A percentile compares a stretch with the other conserved stretches of the same genome.
phyloP scores from a whole-genome alignment of 805 yeast species.

The Phaffomyces opuntiae region DNA sequence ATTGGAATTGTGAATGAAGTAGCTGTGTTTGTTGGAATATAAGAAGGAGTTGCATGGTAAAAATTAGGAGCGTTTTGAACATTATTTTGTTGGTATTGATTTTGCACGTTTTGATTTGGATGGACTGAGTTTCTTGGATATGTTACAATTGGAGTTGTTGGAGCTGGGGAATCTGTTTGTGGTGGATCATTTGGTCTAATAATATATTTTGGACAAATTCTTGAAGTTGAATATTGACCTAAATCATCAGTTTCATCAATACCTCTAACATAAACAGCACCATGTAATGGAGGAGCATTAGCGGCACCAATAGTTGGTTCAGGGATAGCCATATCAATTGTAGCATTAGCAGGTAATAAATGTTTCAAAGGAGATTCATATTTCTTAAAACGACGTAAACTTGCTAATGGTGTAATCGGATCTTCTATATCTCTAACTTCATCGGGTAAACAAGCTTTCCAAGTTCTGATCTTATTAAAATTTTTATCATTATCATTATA shows the following conservation, averaged over 20 bases:
- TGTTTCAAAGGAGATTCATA: conserved; percentile 82
- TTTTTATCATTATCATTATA: conserved; percentile 86
- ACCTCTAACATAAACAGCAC: conserved; percentile 80
- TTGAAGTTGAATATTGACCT: conserved; percentile 60
- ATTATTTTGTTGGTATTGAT: background rate
- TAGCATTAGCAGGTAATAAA: conserved; percentile 68
- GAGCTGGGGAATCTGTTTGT: conserved; percentile 15
- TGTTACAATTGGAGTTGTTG: conserved; percentile 15
- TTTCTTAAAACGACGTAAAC: conserved; percentile 62
- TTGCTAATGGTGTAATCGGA: conserved; percentile 63
- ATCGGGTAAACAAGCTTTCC: conserved; percentile 98
- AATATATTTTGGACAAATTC: conserved; percentile 36
- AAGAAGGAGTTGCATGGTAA: conserved; percentile 22
- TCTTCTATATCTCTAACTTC: conserved; percentile 85
- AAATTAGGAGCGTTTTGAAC: conserved; percentile 9
- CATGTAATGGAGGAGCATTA: conserved; percentile 91
- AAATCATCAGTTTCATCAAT: conserved; percentile 74
- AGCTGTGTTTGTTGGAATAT: conserved; percentile 18
- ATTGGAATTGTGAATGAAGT: conserved; percentile 30
- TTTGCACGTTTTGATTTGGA: conserved; percentile 8
- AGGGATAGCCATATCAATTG: conserved; percentile 68
- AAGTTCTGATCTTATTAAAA: conserved; percentile 91
- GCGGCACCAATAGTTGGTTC: conserved; percentile 75
- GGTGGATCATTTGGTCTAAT: conserved; percentile 37
- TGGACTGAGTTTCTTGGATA: conserved; percentile 16